Percentiles rank a stretch among this genome's conserved stretches.
phyloP scores from a whole-genome alignment of 140 eudicot genomes.

The Ambrosia hybrid region DNA sequence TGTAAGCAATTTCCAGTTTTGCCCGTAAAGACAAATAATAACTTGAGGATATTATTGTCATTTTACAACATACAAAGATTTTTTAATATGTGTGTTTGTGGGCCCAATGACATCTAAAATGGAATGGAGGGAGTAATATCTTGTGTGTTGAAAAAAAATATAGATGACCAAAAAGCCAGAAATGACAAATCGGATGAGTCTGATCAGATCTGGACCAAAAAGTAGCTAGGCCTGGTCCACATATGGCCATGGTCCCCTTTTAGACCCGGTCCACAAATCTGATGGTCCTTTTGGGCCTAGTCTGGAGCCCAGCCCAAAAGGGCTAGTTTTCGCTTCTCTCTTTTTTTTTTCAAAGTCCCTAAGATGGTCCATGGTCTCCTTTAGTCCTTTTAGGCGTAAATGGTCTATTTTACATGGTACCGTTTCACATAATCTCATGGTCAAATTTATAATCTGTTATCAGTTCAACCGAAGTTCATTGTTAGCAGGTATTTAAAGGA shows the following conservation, averaged over 20 bases:
- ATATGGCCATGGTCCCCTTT: too few relatives aligned
- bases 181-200: not conserved
- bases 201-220: not conserved
- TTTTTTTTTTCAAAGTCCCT: too few relatives aligned
- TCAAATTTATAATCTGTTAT: not conserved
- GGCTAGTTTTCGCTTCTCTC: not conserved
- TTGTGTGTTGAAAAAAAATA: too few relatives aligned
- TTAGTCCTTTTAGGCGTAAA: not conserved
- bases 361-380: too few relatives aligned
- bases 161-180: not conserved
- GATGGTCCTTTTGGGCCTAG: not conserved
- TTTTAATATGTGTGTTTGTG: too few relatives aligned
- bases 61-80: too few relatives aligned
- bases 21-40: too few relatives aligned
- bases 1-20: too few relatives aligned
- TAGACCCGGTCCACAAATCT: not conserved
- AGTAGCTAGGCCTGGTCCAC: not conserved
- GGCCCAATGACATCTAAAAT: too few relatives aligned
- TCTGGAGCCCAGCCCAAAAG: not conserved
- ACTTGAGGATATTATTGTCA: too few relatives aligned
- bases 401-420: not conserved
- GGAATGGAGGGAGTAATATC: too few relatives aligned
- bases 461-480: not conserved
- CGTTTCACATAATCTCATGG: not conserved
- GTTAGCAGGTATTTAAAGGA: constrained; percentile 57